Percentiles rank a stretch among this genome's conserved stretches.
These are phyloP conservation scores for Ascosphaera apis DNA, from an alignment of 2,329 filamentous ascomycete genomes.

Conservation along the genomic window DNA sequence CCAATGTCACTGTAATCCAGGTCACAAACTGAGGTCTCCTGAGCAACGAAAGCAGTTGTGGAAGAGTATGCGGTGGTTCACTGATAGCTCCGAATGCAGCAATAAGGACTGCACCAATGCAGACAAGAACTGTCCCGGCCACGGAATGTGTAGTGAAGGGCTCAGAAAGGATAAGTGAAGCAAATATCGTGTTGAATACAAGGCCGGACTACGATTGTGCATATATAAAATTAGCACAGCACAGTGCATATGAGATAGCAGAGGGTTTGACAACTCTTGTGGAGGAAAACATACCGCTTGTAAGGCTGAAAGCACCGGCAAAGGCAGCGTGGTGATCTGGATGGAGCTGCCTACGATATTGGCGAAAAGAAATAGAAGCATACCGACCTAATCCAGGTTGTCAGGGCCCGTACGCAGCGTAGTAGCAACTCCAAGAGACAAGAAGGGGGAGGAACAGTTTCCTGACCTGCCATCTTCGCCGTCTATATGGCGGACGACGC, in stretches of 20 bases:
- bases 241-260: neutral
- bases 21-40: slow-evolving; percentile 52
- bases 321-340: slow-evolving; percentile 84
- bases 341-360: slow-evolving; percentile 91
- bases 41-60: slow-evolving; percentile 57
- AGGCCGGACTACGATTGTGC: slow-evolving; percentile 44
- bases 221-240: slow-evolving; percentile 4
- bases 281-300: slow-evolving; percentile 38
- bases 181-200: slow-evolving; percentile 97
- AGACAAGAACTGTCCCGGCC: slow-evolving; percentile 70
- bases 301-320: slow-evolving; percentile 82
- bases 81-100: slow-evolving; percentile 85
- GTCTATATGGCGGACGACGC: slow-evolving; percentile 65
- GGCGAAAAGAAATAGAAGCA: slow-evolving; percentile 89
- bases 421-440: no score
- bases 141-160: slow-evolving; percentile 90
- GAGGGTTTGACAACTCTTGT: neutral
- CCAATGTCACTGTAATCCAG: slow-evolving; percentile 66
- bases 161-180: slow-evolving; percentile 74
- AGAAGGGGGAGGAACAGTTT: neutral
- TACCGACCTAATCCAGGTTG: slow-evolving; percentile 36
- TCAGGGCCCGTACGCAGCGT: slow-evolving; percentile 8
- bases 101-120: slow-evolving; percentile 69
- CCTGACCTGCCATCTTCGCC: slow-evolving; percentile 66
- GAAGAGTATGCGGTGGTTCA: slow-evolving; percentile 70